Base-by-base conservation (phyloP, 331 rosid species). In the Acacia pycnantha region DNA sequence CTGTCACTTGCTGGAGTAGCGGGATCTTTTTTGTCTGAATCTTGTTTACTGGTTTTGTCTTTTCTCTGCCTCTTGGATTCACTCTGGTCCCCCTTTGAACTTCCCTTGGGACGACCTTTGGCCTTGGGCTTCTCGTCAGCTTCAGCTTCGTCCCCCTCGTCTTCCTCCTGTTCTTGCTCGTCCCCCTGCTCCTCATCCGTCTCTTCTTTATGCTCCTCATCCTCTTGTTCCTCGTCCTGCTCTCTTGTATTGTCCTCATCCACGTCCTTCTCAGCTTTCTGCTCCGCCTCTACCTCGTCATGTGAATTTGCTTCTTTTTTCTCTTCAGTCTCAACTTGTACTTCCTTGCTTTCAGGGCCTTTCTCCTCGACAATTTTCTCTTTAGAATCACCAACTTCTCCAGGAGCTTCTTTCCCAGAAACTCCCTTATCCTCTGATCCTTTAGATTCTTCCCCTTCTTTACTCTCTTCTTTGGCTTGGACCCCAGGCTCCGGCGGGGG, bases 1-100 rank as follows among this genome's bases (percentile, higher is more conserved):
- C 99, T 87, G 21, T 96, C 97, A 64, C 89, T 89, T 0, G 72
- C 78, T 2, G 98, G 98, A 3, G 97, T 96, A 31, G 81, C 86
- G 2, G 97, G 91, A 61, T 85, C 79, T 43, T 88, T 89, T 68
- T 85, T 88, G 77, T 82, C 90, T 1, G 70, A 58, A 2, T 5
- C 7, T 6, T 79, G 50, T 68, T 67, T 79, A 29, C 81, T 31
- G 62, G 76, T 70, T 43, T 67, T 64, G 53, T 51, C 91, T 68
- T 76, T 74, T 29, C 72, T 84, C 33, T 75, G 56, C 80, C 67
- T 88, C 78, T 71, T 86, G 26, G 82, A 18, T 79, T 22, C 79
- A n/a, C 79, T 79, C 76, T 47, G 74, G 75, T 62, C 83, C 79
- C 33, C 74, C 46, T 75, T 76, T 10, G 27, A 75, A 16, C 84